A percentile compares a stretch with the other conserved stretches of the same genome.
Evolutionary conservation across 1,139 yeast genomes (phyloP).

Genomic region (Candida sp.): DNA sequence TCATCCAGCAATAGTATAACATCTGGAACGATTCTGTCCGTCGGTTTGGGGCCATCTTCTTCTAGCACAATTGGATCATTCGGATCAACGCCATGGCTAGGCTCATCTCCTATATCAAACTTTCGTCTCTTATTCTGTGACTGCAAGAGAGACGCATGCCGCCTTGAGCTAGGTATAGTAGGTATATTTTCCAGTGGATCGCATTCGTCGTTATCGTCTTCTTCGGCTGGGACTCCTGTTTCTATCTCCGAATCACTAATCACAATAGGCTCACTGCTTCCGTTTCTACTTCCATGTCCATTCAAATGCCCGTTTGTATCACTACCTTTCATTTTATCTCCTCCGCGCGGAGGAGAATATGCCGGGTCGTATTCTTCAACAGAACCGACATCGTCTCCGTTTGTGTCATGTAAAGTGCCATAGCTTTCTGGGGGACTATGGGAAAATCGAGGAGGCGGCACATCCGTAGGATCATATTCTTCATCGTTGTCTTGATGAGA

Average conservation of each 20-base stretch:
- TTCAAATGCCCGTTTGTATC: neutral
- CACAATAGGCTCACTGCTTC: neutral
- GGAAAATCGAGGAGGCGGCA: neutral
- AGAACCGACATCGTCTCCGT: neutral
- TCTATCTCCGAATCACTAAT: neutral
- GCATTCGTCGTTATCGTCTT: slow-evolving; percentile 9
- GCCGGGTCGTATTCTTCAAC: neutral
- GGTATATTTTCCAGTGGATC: slow-evolving; percentile 3
- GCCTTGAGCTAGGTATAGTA: neutral
- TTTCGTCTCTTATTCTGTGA: slow-evolving; percentile 3
- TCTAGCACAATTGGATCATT: neutral
- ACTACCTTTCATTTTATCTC: neutral
- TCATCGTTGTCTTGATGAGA: neutral
- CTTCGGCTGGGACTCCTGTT: neutral
- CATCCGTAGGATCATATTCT: neutral
- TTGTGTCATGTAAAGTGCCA: neutral
- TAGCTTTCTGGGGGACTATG: neutral
- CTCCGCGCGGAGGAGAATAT: neutral
- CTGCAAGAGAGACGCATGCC: slow-evolving; percentile 1
- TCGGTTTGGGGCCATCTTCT: neutral
- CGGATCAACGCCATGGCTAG: neutral
- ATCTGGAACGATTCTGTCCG: neutral
- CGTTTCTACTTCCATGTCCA: neutral
- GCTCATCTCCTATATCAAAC: neutral
- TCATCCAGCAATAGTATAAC: slow-evolving; percentile 5